Conservation (phyloP, 2,329 filamentous ascomycete genomes). For the Aspergillus melleus region DNA sequence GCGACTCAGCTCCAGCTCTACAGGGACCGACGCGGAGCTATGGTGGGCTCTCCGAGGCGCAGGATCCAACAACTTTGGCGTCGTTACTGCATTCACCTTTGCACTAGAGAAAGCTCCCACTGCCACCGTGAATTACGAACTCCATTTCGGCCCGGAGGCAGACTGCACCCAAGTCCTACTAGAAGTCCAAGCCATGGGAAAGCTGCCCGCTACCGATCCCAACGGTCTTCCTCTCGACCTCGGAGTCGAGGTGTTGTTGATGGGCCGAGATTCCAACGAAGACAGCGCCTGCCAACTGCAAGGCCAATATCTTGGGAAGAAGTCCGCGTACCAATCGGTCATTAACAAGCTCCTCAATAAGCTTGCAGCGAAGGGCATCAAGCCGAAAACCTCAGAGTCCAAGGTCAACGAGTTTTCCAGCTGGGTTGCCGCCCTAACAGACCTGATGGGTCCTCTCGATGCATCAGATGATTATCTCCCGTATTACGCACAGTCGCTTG, state of each 20-base stretch:
- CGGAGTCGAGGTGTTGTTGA: slow-evolving; percentile 4
- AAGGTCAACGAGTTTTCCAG: background rate
- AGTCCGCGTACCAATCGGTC: background rate
- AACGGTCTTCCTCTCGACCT: slow-evolving; percentile 1
- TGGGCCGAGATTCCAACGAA: background rate
- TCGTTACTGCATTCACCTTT: slow-evolving; percentile 9
- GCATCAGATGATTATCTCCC: slow-evolving; percentile 2
- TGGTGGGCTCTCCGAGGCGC: slow-evolving; percentile 12
- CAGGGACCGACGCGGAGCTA: slow-evolving; percentile 3
- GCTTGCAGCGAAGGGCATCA: background rate
- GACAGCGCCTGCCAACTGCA: background rate
- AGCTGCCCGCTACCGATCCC: background rate
- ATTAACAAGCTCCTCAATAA: slow-evolving; percentile 3
- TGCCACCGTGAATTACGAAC: slow-evolving; percentile 6
- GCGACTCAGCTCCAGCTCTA: background rate
- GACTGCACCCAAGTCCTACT: slow-evolving; percentile 8
- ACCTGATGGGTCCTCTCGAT: slow-evolving; percentile 11
- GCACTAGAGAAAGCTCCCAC: slow-evolving; percentile 4
- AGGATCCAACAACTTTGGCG: slow-evolving; percentile 10
- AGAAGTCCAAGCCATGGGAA: slow-evolving; percentile 4
- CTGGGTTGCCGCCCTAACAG: slow-evolving; percentile 8
- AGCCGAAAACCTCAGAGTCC: background rate
- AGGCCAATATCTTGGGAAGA: slow-evolving; percentile 5
- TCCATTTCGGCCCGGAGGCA: slow-evolving; percentile 3
- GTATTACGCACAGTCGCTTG: slow-evolving; percentile 8